A percentile compares a stretch with the other conserved stretches of the same genome.
phyloP scores from a whole-genome alignment of 441 rosid genomes.

The Erodium texanum region DNA sequence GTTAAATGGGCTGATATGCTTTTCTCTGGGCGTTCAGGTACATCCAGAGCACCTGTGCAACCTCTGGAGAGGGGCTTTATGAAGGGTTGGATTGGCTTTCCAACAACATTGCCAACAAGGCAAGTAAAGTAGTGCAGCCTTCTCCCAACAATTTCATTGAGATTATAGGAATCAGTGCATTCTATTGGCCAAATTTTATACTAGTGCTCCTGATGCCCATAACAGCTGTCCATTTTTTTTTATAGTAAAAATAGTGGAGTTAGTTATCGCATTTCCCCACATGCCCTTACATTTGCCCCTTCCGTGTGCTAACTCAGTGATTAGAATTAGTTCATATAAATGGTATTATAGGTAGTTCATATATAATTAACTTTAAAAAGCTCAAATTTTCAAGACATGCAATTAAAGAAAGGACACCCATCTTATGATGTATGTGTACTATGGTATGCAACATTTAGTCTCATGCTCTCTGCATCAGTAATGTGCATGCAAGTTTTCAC shows the following conservation, averaged over 20 bases:
- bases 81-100: conserved; percentile 28
- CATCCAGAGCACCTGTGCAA: too few relatives aligned
- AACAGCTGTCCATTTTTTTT: too few relatives aligned
- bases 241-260: too few relatives aligned
- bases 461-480: background rate
- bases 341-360: background rate
- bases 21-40: conserved; percentile 16
- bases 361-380: too few relatives aligned
- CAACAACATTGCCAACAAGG: conserved; percentile 21
- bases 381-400: too few relatives aligned
- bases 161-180: background rate
- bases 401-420: too few relatives aligned
- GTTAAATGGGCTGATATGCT: background rate
- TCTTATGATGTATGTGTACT: too few relatives aligned
- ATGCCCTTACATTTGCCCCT: too few relatives aligned
- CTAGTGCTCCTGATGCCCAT: background rate
- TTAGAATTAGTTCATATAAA: background rate
- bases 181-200: background rate
- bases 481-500: background rate
- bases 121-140: background rate
- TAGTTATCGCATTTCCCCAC: too few relatives aligned
- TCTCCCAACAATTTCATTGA: background rate
- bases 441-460: too few relatives aligned
- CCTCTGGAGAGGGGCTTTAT: conserved; percentile 26
- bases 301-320: background rate